Conservation (phyloP, 768 basidiomycete genomes). For the Mycena polygramma region DNA sequence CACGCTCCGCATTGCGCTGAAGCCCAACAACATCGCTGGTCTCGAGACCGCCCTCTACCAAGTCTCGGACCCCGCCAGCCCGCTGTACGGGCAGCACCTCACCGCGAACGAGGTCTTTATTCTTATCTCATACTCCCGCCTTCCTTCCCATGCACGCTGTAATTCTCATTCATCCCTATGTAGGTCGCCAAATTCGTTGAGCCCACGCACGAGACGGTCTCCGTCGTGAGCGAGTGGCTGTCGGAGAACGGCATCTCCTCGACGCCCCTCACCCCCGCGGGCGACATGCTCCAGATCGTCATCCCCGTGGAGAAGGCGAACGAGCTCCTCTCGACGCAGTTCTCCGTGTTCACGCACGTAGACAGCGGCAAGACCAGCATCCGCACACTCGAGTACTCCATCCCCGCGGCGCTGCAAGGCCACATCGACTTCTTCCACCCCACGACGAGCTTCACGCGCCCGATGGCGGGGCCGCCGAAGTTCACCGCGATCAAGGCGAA, state of each 20-base stretch:
- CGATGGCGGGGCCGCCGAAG: slow-evolving; percentile 5
- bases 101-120: slow-evolving; percentile 20
- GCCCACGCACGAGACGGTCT: slow-evolving; percentile 49
- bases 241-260: slow-evolving; percentile 47
- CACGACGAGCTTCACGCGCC: slow-evolving; percentile 36
- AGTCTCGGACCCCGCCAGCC: slow-evolving; percentile 21
- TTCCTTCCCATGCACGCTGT: no score
- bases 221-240: slow-evolving; percentile 53
- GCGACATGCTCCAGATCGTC: slow-evolving; percentile 39
- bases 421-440: slow-evolving; percentile 42
- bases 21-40: slow-evolving; percentile 27
- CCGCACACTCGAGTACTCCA: slow-evolving; percentile 41
- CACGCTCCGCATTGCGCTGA: slow-evolving; percentile 19
- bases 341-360: slow-evolving; percentile 31
- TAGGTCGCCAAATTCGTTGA: slow-evolving; percentile 55
- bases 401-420: slow-evolving; percentile 36
- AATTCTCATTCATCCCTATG: background rate
- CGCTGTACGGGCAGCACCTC: slow-evolving; percentile 26
- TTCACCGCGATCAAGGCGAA: slow-evolving; percentile 16
- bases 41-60: slow-evolving; percentile 22
- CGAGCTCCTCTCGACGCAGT: slow-evolving; percentile 37
- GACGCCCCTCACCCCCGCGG: slow-evolving; percentile 34
- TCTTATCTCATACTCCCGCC: no score
- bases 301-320: slow-evolving; percentile 42
- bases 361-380: slow-evolving; percentile 29